Conservation (phyloP, 2,329 filamentous ascomycete genomes). For the Sclerotiophoma versabilis region DNA sequence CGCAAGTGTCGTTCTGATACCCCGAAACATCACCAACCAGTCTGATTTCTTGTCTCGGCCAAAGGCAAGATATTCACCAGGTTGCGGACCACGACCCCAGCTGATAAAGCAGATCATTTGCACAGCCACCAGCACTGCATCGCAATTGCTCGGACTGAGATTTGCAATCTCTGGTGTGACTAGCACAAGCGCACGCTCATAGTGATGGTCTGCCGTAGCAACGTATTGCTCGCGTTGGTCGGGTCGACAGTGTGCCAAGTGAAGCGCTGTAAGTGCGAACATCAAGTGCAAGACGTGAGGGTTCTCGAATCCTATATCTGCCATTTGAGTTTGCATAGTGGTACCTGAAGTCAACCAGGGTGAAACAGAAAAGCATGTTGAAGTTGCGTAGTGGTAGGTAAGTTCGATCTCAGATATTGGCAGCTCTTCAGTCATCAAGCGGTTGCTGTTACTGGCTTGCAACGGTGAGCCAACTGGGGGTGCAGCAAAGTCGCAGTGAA, state of each 20-base stretch:
- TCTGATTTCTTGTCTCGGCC: constrained; percentile 33
- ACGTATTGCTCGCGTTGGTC: constrained; percentile 25
- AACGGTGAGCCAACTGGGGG: neutral
- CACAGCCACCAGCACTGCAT: constrained; percentile 33
- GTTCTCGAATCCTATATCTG: constrained; percentile 28
- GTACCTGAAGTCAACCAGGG: constrained; percentile 21
- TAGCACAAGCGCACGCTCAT: constrained; percentile 27
- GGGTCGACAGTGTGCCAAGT: constrained; percentile 34
- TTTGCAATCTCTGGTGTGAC: constrained; percentile 32
- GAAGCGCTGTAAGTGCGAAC: constrained; percentile 35
- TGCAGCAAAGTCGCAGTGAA: constrained; percentile 30
- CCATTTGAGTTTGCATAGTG: constrained; percentile 26
- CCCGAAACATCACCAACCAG: constrained; percentile 43
- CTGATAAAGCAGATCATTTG: constrained; percentile 36
- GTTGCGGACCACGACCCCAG: constrained; percentile 35
- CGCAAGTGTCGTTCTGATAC: constrained; percentile 32
- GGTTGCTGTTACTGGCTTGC: neutral
- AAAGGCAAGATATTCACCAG: constrained; percentile 41
- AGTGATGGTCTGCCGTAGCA: constrained; percentile 30
- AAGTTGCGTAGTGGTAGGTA: constrained; percentile 37
- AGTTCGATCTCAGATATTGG: constrained; percentile 34
- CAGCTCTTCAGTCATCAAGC: constrained; percentile 1
- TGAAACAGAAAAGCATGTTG: constrained; percentile 33
- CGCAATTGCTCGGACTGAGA: constrained; percentile 28
- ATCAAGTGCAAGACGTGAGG: constrained; percentile 32